Percentiles rank a stretch among this genome's conserved stretches.
These are phyloP conservation scores for Puya raimondii DNA, from an alignment of 176 grass and related monocot species.

Conservation along the genomic window DNA sequence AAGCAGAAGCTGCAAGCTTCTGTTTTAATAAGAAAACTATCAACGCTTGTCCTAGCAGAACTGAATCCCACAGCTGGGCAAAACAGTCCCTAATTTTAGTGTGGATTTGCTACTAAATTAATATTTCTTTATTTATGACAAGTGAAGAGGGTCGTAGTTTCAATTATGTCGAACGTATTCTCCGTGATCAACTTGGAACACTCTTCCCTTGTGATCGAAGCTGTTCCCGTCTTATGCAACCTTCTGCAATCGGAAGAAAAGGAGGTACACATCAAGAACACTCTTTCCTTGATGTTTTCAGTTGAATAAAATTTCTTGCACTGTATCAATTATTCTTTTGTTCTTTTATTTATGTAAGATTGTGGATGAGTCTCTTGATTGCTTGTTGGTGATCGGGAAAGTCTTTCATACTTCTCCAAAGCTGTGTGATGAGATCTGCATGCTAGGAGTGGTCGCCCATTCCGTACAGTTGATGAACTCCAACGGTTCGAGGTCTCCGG, in stretches of 20 bases:
- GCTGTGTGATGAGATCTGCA: conserved; percentile 37
- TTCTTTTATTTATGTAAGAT: conserved; percentile 21
- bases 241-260: conserved; percentile 28
- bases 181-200: not conserved
- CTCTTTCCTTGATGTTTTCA: too few relatives aligned
- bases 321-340: not conserved
- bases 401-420: conserved; percentile 7
- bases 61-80: too few relatives aligned
- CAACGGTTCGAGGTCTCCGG: conserved; percentile 32
- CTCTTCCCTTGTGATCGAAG: conserved; percentile 30
- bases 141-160: conserved; percentile 40
- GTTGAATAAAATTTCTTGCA: not conserved
- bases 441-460: conserved; percentile 11
- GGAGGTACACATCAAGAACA: too few relatives aligned
- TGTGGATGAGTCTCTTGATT: conserved; percentile 26
- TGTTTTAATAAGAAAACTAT: too few relatives aligned
- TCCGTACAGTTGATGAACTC: conserved; percentile 34
- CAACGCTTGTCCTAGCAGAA: too few relatives aligned
- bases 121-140: conserved; percentile 1
- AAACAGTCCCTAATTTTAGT: too few relatives aligned
- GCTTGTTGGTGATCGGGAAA: conserved; percentile 21
- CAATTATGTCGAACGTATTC: conserved; percentile 25
- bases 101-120: not conserved
- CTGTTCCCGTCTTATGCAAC: conserved; percentile 34
- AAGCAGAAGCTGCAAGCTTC: too few relatives aligned